A percentile compares a stretch with the other conserved stretches of the same genome.
Evolutionary conservation across 495 filamentous ascomycete genomes (phyloP).

Genomic region (Staphylotrichum tortipilum): DNA sequence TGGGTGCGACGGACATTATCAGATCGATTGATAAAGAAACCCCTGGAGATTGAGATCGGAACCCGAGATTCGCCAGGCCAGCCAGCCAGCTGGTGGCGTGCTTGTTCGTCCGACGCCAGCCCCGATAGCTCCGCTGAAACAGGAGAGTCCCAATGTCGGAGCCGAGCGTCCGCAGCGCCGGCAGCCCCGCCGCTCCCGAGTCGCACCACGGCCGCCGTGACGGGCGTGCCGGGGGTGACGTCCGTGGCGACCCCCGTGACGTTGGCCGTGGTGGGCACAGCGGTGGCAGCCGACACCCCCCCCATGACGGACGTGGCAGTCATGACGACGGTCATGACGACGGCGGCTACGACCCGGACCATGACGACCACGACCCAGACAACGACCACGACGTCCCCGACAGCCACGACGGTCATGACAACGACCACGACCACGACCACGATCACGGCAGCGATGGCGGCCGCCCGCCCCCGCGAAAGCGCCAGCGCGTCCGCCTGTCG

Average conservation of each 20-base stretch:
- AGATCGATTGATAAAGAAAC: conserved; percentile 26
- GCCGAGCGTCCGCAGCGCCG: conserved; percentile 20
- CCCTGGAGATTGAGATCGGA: not conserved
- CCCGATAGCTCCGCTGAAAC: conserved; percentile 13
- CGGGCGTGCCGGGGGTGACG: conserved; percentile 3
- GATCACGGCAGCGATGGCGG: conserved; percentile 19
- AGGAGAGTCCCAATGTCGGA: conserved; percentile 24
- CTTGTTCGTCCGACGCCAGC: not conserved
- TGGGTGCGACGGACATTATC: too few species aligned
- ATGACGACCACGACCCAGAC: too few species aligned
- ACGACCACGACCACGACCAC: conserved; percentile 10
- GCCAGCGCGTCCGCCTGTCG: conserved; percentile 41
- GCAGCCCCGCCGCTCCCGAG: conserved; percentile 14
- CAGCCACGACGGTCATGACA: too few species aligned
- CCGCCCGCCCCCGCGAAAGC: conserved; percentile 35
- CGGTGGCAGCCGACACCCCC: too few species aligned
- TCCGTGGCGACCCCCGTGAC: not conserved
- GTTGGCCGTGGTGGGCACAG: too few species aligned
- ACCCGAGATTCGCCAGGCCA: not conserved
- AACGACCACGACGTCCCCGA: too few species aligned
- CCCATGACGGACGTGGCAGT: too few species aligned
- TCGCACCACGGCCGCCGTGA: conserved; percentile 3
- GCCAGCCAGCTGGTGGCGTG: conserved; percentile 1
- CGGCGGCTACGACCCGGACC: too few species aligned
- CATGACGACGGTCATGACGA: too few species aligned